Evolutionary conservation across 805 yeast species (phyloP).

Genomic region (Yarrowia keelungensis): DNA sequence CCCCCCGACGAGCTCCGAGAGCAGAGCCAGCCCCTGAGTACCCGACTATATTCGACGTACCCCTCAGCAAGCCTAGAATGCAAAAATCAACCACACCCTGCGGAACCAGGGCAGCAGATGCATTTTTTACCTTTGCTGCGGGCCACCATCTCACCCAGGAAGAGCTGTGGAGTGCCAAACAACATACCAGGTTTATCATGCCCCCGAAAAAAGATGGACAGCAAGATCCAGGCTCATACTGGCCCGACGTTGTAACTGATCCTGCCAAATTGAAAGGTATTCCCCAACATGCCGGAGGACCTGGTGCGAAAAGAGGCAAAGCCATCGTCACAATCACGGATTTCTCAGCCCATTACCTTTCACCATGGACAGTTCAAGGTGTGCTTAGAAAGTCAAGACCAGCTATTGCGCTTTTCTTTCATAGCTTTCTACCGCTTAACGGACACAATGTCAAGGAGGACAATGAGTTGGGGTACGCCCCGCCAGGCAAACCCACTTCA

Average conservation of each 20-base stretch:
- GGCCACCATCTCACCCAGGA: neutral
- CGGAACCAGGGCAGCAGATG: slow-evolving; percentile 1
- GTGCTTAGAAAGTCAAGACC: slow-evolving; percentile 17
- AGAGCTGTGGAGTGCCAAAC: neutral
- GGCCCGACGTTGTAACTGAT: slow-evolving; percentile 10
- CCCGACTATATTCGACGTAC: neutral
- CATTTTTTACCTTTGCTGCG: neutral
- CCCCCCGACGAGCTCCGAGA: no score
- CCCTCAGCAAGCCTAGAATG: neutral
- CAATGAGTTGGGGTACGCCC: neutral
- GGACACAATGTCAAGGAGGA: neutral
- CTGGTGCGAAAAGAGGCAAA: neutral
- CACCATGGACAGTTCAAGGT: slow-evolving; percentile 22
- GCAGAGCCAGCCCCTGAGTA: no score
- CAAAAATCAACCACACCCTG: neutral
- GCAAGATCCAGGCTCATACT: slow-evolving; percentile 13
- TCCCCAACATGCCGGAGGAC: neutral
- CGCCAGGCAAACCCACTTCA: neutral
- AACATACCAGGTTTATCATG: slow-evolving; percentile 1
- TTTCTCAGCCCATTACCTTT: neutral
- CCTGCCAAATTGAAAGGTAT: slow-evolving; percentile 3
- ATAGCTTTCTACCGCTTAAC: neutral
- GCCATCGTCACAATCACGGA: neutral
- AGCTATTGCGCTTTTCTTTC: neutral
- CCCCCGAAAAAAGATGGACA: neutral